Evolutionary conservation across 768 basidiomycete species (phyloP), one percentile per base, ranked within the genome.

Genomic region (Boletus huronensis): DNA sequence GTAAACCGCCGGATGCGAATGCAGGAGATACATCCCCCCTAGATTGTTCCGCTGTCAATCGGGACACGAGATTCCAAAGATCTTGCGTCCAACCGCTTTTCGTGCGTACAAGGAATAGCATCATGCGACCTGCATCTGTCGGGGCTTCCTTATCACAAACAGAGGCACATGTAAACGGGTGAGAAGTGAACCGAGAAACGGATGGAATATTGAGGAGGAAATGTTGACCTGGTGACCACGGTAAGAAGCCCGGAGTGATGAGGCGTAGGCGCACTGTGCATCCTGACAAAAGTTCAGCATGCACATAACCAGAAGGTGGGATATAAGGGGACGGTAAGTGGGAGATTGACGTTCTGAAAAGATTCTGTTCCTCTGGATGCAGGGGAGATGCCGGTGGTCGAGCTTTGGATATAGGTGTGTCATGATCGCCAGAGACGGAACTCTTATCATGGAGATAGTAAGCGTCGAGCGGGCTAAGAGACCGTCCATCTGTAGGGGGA

Each of bases 141-240:
- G 64, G 66, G 3, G 72, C 71, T 58, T 75, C 70, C 48, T 74
- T 71, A 52, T 85, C 82, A 58, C 79, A 83, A 28, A 84, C 72
- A 32, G 82, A 82, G 23, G 81, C 82, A 55, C 80, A 81, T 0
- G 90, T 90, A 69, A 90, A 91, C 3, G 89, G 89, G 62, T 91
- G 89, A 4, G 80, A 77, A 25, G 81, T 78, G 62, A 84, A 74
- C 32, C 70, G 73, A 3, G 84, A 83, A 26, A 92, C 73, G 29
- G 78, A 77, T 0, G 90, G 88, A 19, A 90, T 75, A 48, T 75
- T 80, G 55, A 92, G 74, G 23, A 87, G 75, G 61, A 90, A 82
- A 67, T 88, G 85, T 67, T 91, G 90, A n/a, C 89, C 90, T 3
- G 89, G 83, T 1, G 82, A 78, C 89, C 89, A 91, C 0, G 75